Conservation (phyloP, 2,329 filamentous ascomycete genomes). For the Didymella pomorum region DNA sequence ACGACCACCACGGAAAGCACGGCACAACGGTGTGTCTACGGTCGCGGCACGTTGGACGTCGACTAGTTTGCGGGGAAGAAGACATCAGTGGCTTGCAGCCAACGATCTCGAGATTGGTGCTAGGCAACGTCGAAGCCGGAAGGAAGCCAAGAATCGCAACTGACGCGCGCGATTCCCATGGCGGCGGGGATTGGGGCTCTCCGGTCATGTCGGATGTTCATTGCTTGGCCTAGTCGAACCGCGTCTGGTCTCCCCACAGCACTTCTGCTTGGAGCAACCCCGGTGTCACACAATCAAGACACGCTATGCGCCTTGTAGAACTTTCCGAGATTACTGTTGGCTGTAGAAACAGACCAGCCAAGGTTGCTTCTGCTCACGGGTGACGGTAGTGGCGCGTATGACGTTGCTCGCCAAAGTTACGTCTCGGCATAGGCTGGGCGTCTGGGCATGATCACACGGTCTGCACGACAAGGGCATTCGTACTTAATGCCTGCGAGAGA, state of each 20-base stretch:
- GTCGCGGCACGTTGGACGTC: slow-evolving; percentile 18
- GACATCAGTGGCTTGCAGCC: slow-evolving; percentile 19
- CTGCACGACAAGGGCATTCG: slow-evolving; percentile 20
- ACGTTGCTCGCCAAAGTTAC: slow-evolving; percentile 28
- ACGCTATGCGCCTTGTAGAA: slow-evolving; percentile 27
- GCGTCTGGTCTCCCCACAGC: slow-evolving; percentile 31
- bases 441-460: slow-evolving; percentile 38
- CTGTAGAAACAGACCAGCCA: slow-evolving; percentile 26
- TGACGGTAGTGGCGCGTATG: slow-evolving; percentile 35
- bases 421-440: slow-evolving; percentile 30
- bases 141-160: slow-evolving; percentile 11
- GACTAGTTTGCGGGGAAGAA: slow-evolving; percentile 19
- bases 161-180: slow-evolving; percentile 14
- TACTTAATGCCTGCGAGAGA: slow-evolving; percentile 29
- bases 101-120: background rate
- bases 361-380: slow-evolving; percentile 20
- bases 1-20: slow-evolving; percentile 10
- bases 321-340: slow-evolving; percentile 28
- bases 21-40: slow-evolving; percentile 11
- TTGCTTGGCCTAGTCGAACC: slow-evolving; percentile 30
- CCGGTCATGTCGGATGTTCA: slow-evolving; percentile 19
- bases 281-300: slow-evolving; percentile 30
- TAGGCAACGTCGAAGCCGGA: slow-evolving; percentile 11
- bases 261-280: slow-evolving; percentile 25
- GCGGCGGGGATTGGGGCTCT: slow-evolving; percentile 15